Evolutionary conservation across 768 basidiomycete species (phyloP).

Genomic region (Boletus sensibilis): DNA sequence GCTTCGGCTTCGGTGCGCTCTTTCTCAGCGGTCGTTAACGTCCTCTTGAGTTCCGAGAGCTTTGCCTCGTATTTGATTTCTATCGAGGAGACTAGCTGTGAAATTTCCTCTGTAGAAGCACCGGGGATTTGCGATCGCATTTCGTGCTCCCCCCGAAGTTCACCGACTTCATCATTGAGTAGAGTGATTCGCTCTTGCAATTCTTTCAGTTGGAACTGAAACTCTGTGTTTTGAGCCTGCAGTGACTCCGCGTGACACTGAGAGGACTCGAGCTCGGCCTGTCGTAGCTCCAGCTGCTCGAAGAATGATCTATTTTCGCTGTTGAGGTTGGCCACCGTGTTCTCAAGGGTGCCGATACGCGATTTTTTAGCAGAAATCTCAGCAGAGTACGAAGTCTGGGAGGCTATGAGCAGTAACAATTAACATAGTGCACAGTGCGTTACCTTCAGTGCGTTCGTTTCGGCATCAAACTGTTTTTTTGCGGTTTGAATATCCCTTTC

Average conservation of each 20-base stretch:
- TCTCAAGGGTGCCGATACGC: slow-evolving; percentile 69
- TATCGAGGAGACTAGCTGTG: slow-evolving; percentile 68
- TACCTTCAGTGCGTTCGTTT: slow-evolving; percentile 74
- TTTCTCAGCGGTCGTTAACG: slow-evolving; percentile 63
- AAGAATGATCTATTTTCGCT: slow-evolving; percentile 80
- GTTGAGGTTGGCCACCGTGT: slow-evolving; percentile 63
- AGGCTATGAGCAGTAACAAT: slow-evolving; percentile 4
- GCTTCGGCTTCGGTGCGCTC: slow-evolving; percentile 87
- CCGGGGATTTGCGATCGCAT: slow-evolving; percentile 42
- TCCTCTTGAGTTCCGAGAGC: slow-evolving; percentile 66
- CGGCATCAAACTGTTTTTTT: slow-evolving; percentile 74
- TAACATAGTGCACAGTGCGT: slow-evolving; percentile 6
- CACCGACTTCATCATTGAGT: slow-evolving; percentile 68
- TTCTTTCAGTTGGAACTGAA: slow-evolving; percentile 85
- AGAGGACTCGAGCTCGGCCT: slow-evolving; percentile 86
- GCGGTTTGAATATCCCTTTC: slow-evolving; percentile 72
- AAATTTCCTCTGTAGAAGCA: slow-evolving; percentile 59
- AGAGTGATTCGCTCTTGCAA: slow-evolving; percentile 67
- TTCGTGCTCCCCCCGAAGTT: slow-evolving; percentile 60
- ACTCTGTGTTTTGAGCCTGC: slow-evolving; percentile 76
- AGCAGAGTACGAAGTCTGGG: slow-evolving; percentile 64
- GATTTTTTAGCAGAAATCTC: slow-evolving; percentile 60
- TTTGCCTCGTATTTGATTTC: slow-evolving; percentile 77
- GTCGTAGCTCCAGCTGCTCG: slow-evolving; percentile 81
- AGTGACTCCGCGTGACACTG: slow-evolving; percentile 72